These are phyloP conservation scores for Metarhizium humberi DNA, from an alignment of 2,329 filamentous ascomycete species.

Conservation along the genomic window DNA sequence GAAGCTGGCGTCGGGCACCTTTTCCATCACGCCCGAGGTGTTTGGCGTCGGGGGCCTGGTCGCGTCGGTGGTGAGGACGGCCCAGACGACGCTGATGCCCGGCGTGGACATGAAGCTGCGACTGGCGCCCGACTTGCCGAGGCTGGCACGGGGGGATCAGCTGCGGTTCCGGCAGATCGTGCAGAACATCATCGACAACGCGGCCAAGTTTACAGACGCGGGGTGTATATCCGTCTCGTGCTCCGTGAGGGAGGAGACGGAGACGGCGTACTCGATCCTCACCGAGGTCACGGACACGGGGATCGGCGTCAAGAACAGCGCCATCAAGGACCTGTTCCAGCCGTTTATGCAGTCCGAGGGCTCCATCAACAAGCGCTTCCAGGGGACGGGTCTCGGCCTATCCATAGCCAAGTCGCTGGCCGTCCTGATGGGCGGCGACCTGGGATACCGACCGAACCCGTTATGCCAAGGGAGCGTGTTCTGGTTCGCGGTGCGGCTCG, in stretches of 20 bases:
- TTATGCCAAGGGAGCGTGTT: slow-evolving; percentile 39
- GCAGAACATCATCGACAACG: slow-evolving; percentile 53
- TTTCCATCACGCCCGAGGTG: slow-evolving; percentile 44
- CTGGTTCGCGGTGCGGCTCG: slow-evolving; percentile 38
- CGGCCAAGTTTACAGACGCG: slow-evolving; percentile 51
- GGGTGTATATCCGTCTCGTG: slow-evolving; percentile 39
- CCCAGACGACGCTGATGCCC: slow-evolving; percentile 34
- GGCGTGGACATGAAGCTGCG: slow-evolving; percentile 35
- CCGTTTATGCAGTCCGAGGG: slow-evolving; percentile 44
- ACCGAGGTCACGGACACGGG: slow-evolving; percentile 45
- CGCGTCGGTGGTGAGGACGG: slow-evolving; percentile 39
- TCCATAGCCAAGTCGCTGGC: slow-evolving; percentile 48
- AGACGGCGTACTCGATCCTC: slow-evolving; percentile 33
- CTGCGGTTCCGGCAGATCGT: slow-evolving; percentile 52
- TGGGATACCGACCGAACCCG: slow-evolving; percentile 31
- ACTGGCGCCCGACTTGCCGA: slow-evolving; percentile 37
- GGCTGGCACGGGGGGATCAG: slow-evolving; percentile 43
- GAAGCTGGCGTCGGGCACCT: slow-evolving; percentile 50
- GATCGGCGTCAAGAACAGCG: slow-evolving; percentile 38
- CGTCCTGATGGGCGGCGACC: slow-evolving; percentile 45
- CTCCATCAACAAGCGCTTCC: slow-evolving; percentile 36
- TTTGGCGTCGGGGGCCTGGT: slow-evolving; percentile 37
- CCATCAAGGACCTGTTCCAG: slow-evolving; percentile 39
- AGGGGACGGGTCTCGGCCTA: slow-evolving; percentile 46
- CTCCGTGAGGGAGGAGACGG: slow-evolving; percentile 29